A percentile compares a stretch with the other conserved stretches of the same genome.
Evolutionary conservation across 345 rosid species (phyloP).

Genomic region (Populus tremula): DNA sequence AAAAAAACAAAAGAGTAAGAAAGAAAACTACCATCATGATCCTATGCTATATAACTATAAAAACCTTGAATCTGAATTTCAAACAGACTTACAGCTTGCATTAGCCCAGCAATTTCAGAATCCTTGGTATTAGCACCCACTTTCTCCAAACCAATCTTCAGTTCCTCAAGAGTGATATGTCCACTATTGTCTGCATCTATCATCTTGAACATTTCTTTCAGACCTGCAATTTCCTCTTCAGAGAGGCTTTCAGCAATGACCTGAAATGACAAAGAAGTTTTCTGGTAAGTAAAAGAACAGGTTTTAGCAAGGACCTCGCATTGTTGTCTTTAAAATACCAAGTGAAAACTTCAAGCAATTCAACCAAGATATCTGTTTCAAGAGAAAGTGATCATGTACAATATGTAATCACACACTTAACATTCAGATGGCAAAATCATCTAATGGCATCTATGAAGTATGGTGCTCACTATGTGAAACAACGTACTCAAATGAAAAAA

Average conservation of each 20-base stretch:
- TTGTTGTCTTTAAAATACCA: neutral
- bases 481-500: neutral
- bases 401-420: neutral
- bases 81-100: constrained; percentile 71
- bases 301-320: neutral
- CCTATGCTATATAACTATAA: neutral
- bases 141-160: constrained; percentile 73
- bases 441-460: neutral
- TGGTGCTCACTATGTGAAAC: neutral
- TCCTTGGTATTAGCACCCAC: constrained; percentile 76
- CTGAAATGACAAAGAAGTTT: constrained; percentile 29
- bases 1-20: neutral
- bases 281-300: constrained; percentile 1
- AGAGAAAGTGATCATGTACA: neutral
- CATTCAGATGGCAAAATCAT: neutral
- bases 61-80: neutral
- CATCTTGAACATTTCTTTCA: constrained; percentile 92
- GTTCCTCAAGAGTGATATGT: constrained; percentile 81
- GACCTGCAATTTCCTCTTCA: constrained; percentile 86
- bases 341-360: neutral
- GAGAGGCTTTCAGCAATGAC: constrained; percentile 87
- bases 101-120: constrained; percentile 60
- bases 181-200: constrained; percentile 88
- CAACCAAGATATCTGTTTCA: neutral
- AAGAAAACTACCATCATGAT: neutral